Evolutionary conservation across 1,284 basidiomycete species (phyloP).

Genomic region (Ceratobasidium sp.): DNA sequence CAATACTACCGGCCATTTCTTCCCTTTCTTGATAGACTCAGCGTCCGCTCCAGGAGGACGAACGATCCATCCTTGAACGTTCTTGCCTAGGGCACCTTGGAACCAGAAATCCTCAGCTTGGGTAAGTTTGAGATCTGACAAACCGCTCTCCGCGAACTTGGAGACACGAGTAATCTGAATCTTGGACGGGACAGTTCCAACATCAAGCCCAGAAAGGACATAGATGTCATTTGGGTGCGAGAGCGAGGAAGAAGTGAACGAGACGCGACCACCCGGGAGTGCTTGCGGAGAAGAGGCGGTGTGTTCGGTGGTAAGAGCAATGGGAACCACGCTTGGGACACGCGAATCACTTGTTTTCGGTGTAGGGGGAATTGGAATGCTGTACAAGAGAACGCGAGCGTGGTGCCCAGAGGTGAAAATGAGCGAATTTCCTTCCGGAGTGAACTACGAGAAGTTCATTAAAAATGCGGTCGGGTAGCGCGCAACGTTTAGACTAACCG

Average conservation of each 20-base stretch:
- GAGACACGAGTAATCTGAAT: conserved; percentile 68
- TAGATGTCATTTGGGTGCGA: conserved; percentile 82
- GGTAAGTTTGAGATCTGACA: conserved; percentile 71
- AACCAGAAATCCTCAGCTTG: conserved; percentile 88
- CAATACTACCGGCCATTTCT: conserved; percentile 81
- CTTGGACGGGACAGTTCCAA: neutral
- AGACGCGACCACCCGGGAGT: conserved; percentile 70
- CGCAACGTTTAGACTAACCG: conserved; percentile 4
- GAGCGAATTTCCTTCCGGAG: conserved; percentile 75
- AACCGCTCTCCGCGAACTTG: conserved; percentile 68
- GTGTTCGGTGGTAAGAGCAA: conserved; percentile 70
- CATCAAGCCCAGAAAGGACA: conserved; percentile 66
- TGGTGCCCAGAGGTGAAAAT: conserved; percentile 83
- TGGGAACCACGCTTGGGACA: conserved; percentile 65
- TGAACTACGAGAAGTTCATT: conserved; percentile 69
- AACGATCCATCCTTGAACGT: conserved; percentile 86
- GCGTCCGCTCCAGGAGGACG: conserved; percentile 67
- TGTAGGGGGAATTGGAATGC: conserved; percentile 73
- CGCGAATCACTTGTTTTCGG: conserved; percentile 64
- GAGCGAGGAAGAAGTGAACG: conserved; percentile 78
- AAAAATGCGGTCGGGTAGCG: neutral
- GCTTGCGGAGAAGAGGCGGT: conserved; percentile 72
- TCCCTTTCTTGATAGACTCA: conserved; percentile 54
- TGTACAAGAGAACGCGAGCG: conserved; percentile 81
- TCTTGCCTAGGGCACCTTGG: conserved; percentile 76